Evolutionary conservation across 495 filamentous ascomycete species (phyloP), one percentile per base, ranked within the genome.

Genomic region (Hypoxylon lienhwacheense): DNA sequence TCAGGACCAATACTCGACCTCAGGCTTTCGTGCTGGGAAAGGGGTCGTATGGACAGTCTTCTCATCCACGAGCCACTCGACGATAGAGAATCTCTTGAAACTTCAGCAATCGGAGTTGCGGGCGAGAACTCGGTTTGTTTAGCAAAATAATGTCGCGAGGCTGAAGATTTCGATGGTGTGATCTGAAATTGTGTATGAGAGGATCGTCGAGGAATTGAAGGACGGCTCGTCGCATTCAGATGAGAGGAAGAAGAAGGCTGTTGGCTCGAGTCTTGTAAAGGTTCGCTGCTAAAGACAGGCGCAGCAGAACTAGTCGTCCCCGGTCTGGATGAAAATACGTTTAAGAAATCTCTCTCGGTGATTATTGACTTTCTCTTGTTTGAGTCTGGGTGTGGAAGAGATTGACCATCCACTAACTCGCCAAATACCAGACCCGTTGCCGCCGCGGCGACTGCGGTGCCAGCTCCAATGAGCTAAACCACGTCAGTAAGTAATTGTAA

Each of bases 41-140:
- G 81, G 10, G 83, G 80, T 20, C 81, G 81, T 20, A 79, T 71
- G 14, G 89, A 95, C 42, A 92, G 71, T 22, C 88, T 82, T 64
- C 81, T 79, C 45, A 92, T 78, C 87, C 89, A 93, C n/a, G 86
- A 86, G 8, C 87, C 79, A 25, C 68, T 78, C 7, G 80, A 79
- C 14, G 81, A 83, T 7, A 79, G 51, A 2, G 79, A 80, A 47
- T 78, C 73, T 33, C 75, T 69, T 51, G 50, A 54, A 55, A 65
- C 70, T 41, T 76, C 75, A 1, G 57, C 62, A 26, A 68, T 67
- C 12, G 73, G 66, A 5, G 61, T 48, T 0, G 53, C 48, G 31
- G 68, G 57, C 24, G 55, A 37, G 40, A 55, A 31, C 16, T 77
- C 70, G 19, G 67, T 61, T 50, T 65, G 69, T 51, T 69, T 73